Evolutionary conservation across 495 filamentous ascomycete species (phyloP).

Genomic region (Aspergillus panamensis): DNA sequence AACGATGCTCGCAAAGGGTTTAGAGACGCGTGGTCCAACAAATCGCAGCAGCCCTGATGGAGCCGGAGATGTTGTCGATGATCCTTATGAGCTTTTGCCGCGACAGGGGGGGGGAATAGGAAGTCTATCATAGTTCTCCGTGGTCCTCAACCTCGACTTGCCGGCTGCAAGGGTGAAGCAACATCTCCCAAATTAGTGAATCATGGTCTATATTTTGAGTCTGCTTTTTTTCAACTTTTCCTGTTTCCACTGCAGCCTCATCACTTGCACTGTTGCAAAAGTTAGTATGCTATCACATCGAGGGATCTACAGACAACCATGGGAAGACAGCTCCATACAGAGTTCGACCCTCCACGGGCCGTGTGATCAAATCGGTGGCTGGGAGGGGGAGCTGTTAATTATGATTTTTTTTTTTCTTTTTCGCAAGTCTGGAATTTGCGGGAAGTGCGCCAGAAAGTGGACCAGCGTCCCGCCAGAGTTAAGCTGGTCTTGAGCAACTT

Average conservation of each 20-base stretch:
- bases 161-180: too few species aligned
- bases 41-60: slow-evolving; percentile 19
- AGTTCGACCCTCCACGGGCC: neutral
- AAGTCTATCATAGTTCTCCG: neutral
- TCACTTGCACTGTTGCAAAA: neutral
- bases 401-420: neutral
- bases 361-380: slow-evolving; percentile 20
- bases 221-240: too few species aligned
- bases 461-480: neutral
- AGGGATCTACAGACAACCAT: slow-evolving; percentile 12
- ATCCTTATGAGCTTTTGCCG: neutral
- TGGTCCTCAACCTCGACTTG: too few species aligned
- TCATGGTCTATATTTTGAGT: too few species aligned
- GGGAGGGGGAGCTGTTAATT: slow-evolving; percentile 4
- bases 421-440: slow-evolving; percentile 11
- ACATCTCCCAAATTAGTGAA: too few species aligned
- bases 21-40: slow-evolving; percentile 7
- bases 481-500: neutral
- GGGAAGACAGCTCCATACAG: slow-evolving; percentile 2
- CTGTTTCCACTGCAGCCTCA: neutral
- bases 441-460: neutral
- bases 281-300: slow-evolving; percentile 3
- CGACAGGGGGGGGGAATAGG: neutral
- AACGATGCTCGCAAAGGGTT: slow-evolving; percentile 13
- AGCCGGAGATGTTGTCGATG: slow-evolving; percentile 12